Evolutionary conservation across 1,284 basidiomycete genomes (phyloP).

Genomic region (Melampsora larici-populina): DNA sequence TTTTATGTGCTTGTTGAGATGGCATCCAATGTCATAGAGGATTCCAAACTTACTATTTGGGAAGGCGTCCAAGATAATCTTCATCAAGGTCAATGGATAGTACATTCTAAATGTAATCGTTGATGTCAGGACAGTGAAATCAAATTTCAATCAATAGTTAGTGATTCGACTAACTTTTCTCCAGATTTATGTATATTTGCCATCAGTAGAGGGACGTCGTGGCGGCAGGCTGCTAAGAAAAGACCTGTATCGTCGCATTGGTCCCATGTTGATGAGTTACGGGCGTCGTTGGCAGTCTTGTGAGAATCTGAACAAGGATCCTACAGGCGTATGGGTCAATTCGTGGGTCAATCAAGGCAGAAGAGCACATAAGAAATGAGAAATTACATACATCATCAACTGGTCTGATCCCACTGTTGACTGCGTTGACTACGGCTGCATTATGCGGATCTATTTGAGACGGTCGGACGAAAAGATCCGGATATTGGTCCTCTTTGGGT

Average conservation of each 20-base stretch:
- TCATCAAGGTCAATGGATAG: not conserved
- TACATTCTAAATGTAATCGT: not conserved
- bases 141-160: not conserved
- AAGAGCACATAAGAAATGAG: not conserved
- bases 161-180: not conserved
- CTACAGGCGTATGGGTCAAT: not conserved
- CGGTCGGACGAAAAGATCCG: not conserved
- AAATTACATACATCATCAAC: not conserved
- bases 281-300: too few species aligned
- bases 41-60: not conserved
- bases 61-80: not conserved
- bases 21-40: constrained; percentile 15
- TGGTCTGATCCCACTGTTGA: not conserved
- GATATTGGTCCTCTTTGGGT: not conserved
- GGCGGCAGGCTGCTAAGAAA: constrained; percentile 4
- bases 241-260: constrained; percentile 12
- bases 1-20: constrained; percentile 12
- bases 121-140: not conserved
- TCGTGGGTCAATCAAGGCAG: not conserved
- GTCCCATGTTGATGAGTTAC: not conserved
- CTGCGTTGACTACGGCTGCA: not conserved
- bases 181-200: not conserved
- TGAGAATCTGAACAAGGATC: constrained; percentile 20
- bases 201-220: not conserved
- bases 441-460: not conserved